Conservation (phyloP, 805 yeast species). For the Spathaspora gorwiae region DNA sequence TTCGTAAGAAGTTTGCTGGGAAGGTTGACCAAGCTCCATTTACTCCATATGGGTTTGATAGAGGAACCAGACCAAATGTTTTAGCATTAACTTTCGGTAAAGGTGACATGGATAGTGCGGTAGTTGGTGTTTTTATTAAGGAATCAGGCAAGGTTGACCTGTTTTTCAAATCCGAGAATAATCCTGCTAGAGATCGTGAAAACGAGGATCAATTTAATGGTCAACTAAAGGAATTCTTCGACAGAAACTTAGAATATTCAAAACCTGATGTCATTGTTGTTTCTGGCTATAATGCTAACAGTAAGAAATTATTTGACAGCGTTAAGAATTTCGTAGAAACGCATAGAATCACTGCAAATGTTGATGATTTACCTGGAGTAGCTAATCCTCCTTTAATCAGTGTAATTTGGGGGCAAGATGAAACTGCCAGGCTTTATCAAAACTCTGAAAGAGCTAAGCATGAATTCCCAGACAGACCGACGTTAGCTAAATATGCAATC, state of each 20-base stretch:
- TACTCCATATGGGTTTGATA: constrained; percentile 70
- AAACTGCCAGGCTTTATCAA: constrained; percentile 85
- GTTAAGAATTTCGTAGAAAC: constrained; percentile 53
- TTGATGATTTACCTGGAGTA: constrained; percentile 35
- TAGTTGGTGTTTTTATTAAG: constrained; percentile 72
- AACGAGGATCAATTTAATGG: constrained; percentile 46
- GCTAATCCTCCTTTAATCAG: constrained; percentile 52
- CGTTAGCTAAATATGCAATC: constrained; percentile 76
- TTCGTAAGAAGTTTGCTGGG: constrained; percentile 64
- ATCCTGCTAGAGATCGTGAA: constrained; percentile 49
- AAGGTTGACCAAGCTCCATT: constrained; percentile 92
- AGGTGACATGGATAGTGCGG: constrained; percentile 82
- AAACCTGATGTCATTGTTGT: constrained; percentile 86
- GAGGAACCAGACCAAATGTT: constrained; percentile 82
- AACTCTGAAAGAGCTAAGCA: constrained; percentile 66
- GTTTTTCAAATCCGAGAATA: constrained; percentile 71
- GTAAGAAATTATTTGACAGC: constrained; percentile 57
- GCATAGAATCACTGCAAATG: constrained; percentile 49
- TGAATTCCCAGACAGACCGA: constrained; percentile 82
- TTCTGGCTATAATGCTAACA: constrained; percentile 77
- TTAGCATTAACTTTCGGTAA: constrained; percentile 81
- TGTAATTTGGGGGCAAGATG: constrained; percentile 84
- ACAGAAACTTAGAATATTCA: constrained; percentile 47
- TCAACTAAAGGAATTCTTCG: constrained; percentile 64
- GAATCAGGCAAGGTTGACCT: constrained; percentile 78